These are phyloP conservation scores for Astragalus membranaceus DNA, from an alignment of 306 rosid genomes.

Conservation along the genomic window DNA sequence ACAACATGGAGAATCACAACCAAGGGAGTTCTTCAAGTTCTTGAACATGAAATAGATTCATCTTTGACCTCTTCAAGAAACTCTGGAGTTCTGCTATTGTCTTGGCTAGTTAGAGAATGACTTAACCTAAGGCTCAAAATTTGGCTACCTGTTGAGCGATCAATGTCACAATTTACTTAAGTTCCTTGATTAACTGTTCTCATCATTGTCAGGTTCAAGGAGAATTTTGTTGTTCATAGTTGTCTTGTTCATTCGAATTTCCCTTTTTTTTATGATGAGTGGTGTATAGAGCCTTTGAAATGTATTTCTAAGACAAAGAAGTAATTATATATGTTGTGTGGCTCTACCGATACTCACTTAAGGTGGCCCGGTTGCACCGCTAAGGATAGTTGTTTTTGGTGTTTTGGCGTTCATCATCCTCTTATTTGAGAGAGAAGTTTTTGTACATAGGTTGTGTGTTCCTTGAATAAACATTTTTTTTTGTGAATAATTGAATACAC, in stretches of 20 bases:
- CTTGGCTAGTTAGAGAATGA: constrained; percentile 27
- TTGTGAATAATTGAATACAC: too few relatives aligned
- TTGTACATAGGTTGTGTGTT: too few relatives aligned
- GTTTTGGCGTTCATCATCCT: too few relatives aligned
- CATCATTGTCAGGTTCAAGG: constrained; percentile 26
- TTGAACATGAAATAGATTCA: constrained; percentile 34
- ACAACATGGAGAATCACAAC: constrained; percentile 45
- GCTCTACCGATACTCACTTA: too few relatives aligned
- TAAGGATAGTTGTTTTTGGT: too few relatives aligned
- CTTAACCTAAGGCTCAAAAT: constrained; percentile 46
- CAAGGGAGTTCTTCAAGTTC: constrained; percentile 38
- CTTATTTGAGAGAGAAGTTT: too few relatives aligned
- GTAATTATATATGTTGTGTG: too few relatives aligned
- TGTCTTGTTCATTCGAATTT: constrained; percentile 29
- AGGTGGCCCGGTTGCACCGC: too few relatives aligned
- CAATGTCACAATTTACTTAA: constrained; percentile 26
- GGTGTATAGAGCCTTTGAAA: too few relatives aligned
- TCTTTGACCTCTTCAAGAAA: constrained; percentile 31
- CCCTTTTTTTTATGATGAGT: neutral
- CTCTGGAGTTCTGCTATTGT: constrained; percentile 34
- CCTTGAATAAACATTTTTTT: too few relatives aligned
- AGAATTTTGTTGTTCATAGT: constrained; percentile 19
- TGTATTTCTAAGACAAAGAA: too few relatives aligned
- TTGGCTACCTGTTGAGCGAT: constrained; percentile 40
- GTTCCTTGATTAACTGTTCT: constrained; percentile 20